Base-by-base conservation (phyloP, 306 rosid species). In the Chamaecrista fasciculata region DNA sequence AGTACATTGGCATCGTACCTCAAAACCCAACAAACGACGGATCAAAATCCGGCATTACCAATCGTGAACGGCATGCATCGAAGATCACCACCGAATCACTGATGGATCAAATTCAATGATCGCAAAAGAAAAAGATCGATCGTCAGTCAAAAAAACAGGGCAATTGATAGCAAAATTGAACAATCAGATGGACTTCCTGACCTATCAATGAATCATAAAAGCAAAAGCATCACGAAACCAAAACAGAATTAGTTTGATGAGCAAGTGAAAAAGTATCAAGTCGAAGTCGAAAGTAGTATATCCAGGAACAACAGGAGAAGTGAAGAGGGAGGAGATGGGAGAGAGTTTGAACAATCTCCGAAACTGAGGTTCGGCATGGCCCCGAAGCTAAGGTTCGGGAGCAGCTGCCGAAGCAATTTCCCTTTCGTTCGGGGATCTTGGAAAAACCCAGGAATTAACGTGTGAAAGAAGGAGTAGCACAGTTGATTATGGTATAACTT, bases 1-100 rank as follows among this genome's bases (percentile, higher is more conserved):
- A 47, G 19, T 26, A 76, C 81, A 83, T 62, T 72, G 75, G 49
- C 29, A 48, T 76, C 70, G 71, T 62, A 82, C 91, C 91, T 83
- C 71, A 68, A 79, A 82, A 59, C 44, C 14, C 52, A 49, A 61
- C 50, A 60, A 62, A 79, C 34, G 75, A 59, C 72, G 84, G 89
- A 86, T 89, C 94, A 80, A 84, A 76, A 70, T 58, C 84, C 78
- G 66, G 75, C 82, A 85, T 80, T 77, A 83, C 79, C 53, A 69
- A 69, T 44, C 73, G 42, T 28, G 46, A 49, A 56, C 47, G 39
- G 69, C 76, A 56, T 69, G 83, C 79, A 50, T 43, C 26, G 21
- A 76, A 59, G 91, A 84, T 86, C 86, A 69, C 61, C 55, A 36
- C 65, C 16, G 76, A 67, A 67, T 59, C 59, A 56, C 46, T 9